Evolutionary conservation across 2,329 filamentous ascomycete species (phyloP), one percentile per base, ranked within the genome.

Genomic region (Hymenoscyphus fraxineus): DNA sequence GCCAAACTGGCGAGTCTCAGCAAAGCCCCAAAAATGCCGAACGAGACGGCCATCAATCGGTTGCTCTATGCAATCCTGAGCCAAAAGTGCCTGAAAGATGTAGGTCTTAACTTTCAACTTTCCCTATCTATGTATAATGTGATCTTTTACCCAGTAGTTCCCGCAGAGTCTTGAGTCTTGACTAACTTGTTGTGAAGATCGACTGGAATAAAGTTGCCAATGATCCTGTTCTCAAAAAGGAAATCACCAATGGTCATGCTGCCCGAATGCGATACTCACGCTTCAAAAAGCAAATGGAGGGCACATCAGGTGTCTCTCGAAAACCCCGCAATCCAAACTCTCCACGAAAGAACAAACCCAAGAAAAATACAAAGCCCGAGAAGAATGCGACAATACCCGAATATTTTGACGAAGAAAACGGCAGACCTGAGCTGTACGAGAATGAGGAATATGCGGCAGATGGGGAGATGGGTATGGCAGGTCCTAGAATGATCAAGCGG

Each of bases 211-310:
- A 76, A 47, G 81, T 85, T 16, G 82, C 83, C 15, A 73, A 73
- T 2, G 75, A 82, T 58, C 72, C 72, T 0, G 62, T 72, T 47
- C 68, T 73, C 12, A 55, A 44, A 9, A 74, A 82, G 13, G 79
- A 80, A 56, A 83, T 85, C 62, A 81, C 80, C 41, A 85, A 85
- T 61, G 83, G 82, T 44, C 83, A 85, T 69, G 83, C 83, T 3
- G 83, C 83, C 15, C 80, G 83, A 47, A 85, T 85, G 83, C 79
- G 83, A 35, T 85, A 80, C 71, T 82, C 80, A 27, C 80, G 83
- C 41, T 84, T 84, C 73, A 80, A 78, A 64, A 77, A 80, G 62
- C 80, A 83, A 58, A 82, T 83, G 77, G 82, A 85, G 19, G 80
- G 79, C 15, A 75, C 71, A 3, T 68, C 72, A 9, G 72, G 72